Evolutionary conservation across 2,329 filamentous ascomycete genomes (phyloP).

Genomic region (Penicillium freii): DNA sequence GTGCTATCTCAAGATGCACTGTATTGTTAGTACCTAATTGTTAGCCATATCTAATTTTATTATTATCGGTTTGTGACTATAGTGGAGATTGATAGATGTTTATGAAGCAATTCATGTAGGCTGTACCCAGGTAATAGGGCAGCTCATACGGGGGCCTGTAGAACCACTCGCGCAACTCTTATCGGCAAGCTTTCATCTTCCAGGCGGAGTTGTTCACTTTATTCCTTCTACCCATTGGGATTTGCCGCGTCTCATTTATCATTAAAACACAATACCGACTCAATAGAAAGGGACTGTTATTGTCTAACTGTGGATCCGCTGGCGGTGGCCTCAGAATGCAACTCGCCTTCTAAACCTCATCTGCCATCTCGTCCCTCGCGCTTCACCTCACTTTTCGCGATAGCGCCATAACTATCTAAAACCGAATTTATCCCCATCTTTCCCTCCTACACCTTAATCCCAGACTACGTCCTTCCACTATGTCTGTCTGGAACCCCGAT

Average conservation of each 20-base stretch:
- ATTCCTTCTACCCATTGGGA: background rate
- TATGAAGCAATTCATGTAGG: background rate
- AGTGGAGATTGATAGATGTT: background rate
- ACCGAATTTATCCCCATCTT: background rate
- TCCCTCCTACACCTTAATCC: background rate
- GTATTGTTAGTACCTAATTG: background rate
- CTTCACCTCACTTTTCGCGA: conserved; percentile 2
- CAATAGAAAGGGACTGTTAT: background rate
- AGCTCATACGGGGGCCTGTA: conserved; percentile 17
- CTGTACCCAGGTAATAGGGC: background rate
- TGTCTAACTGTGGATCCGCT: conserved; percentile 3
- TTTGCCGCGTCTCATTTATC: background rate
- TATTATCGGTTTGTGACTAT: background rate
- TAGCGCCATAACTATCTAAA: background rate
- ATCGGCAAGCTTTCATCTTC: conserved; percentile 17
- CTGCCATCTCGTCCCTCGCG: background rate
- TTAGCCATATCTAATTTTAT: background rate
- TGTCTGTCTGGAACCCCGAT: conserved; percentile 88
- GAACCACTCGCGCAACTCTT: conserved; percentile 19
- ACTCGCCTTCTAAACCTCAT: conserved; percentile 3
- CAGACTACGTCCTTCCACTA: conserved; percentile 25
- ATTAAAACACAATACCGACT: no score
- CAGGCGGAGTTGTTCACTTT: background rate
- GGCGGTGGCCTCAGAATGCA: conserved; percentile 17
- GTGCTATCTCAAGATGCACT: background rate